Conservation (phyloP, 2,329 filamentous ascomycete genomes). For the Sordariomycetes sp. region DNA sequence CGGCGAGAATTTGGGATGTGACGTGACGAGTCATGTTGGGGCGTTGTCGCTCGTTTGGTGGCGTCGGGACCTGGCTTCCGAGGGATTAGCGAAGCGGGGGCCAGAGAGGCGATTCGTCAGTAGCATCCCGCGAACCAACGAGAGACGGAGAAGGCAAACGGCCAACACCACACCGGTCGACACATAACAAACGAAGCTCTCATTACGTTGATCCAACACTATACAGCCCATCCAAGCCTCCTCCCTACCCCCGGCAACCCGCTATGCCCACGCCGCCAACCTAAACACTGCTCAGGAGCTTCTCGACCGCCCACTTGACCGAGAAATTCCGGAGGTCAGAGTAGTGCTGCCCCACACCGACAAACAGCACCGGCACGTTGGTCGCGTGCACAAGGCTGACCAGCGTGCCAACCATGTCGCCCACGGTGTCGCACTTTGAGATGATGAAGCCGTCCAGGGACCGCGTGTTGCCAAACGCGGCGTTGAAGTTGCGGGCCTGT, state of each 20-base stretch:
- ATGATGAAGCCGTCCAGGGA: conserved; percentile 94
- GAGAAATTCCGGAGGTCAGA: conserved; percentile 55
- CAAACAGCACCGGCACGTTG: conserved; percentile 86
- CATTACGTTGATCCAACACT: background rate
- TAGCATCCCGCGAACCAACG: background rate
- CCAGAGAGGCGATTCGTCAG: no score
- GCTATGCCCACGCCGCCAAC: background rate
- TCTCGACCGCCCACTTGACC: conserved; percentile 58
- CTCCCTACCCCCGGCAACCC: background rate
- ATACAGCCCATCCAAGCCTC: background rate
- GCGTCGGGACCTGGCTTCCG: no score
- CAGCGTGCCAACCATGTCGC: conserved; percentile 94
- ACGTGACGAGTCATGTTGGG: no score
- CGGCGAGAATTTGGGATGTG: no score
- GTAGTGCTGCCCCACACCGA: conserved; percentile 62
- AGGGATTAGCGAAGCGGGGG: no score
- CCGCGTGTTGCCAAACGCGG: conserved; percentile 70
- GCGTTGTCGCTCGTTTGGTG: no score
- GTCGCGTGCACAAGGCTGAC: conserved; percentile 97
- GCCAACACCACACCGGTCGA: background rate
- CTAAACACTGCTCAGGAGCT: conserved; percentile 37
- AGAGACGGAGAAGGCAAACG: background rate
- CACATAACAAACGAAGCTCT: background rate
- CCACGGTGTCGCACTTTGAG: conserved; percentile 95
- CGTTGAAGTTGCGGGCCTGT: conserved; percentile 93